phyloP scores from a whole-genome alignment of 495 filamentous ascomycete genomes.

The Aspergillus heteromorphus region DNA sequence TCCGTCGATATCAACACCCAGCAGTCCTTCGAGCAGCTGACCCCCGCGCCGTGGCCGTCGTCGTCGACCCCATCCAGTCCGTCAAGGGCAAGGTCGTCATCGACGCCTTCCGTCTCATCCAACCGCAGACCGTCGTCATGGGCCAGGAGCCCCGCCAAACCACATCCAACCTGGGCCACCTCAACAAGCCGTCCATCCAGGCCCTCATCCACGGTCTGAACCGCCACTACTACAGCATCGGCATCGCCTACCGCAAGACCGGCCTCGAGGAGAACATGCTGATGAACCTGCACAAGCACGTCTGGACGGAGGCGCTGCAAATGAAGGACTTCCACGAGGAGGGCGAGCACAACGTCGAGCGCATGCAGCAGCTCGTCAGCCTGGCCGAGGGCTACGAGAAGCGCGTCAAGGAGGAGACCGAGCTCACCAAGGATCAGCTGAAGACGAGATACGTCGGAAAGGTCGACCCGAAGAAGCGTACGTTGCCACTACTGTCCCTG shows the following conservation, averaged over 20 bases:
- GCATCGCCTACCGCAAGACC: constrained; percentile 96
- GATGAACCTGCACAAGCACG: constrained; percentile 99
- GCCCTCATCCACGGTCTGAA: constrained; percentile 98
- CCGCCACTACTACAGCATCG: constrained; percentile 98
- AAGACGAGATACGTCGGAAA: constrained; percentile 99
- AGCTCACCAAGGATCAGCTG: constrained; percentile 92
- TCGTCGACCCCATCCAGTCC: constrained; percentile 97
- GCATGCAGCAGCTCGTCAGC: constrained; percentile 77
- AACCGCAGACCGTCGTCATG: constrained; percentile 97
- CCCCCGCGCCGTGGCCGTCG: constrained; percentile 94
- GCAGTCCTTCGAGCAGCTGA: constrained; percentile 97
- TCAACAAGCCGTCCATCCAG: constrained; percentile 98
- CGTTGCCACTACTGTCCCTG: constrained; percentile 21
- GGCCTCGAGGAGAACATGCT: constrained; percentile 98
- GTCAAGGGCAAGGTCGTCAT: constrained; percentile 99
- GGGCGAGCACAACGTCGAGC: constrained; percentile 74
- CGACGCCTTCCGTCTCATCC: constrained; percentile 97
- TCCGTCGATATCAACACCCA: constrained; percentile 99
- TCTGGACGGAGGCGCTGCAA: constrained; percentile 95
- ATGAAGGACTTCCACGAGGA: constrained; percentile 95
- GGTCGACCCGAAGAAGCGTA: constrained; percentile 97
- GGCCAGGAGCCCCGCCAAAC: constrained; percentile 98
- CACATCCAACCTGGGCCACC: constrained; percentile 93
- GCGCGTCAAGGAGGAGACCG: constrained; percentile 95
- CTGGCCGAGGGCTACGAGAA: constrained; percentile 97